Evolutionary conservation across 1,284 basidiomycete species (phyloP), one percentile per base, ranked within the genome.

Genomic region (Pseudozyma sp.): DNA sequence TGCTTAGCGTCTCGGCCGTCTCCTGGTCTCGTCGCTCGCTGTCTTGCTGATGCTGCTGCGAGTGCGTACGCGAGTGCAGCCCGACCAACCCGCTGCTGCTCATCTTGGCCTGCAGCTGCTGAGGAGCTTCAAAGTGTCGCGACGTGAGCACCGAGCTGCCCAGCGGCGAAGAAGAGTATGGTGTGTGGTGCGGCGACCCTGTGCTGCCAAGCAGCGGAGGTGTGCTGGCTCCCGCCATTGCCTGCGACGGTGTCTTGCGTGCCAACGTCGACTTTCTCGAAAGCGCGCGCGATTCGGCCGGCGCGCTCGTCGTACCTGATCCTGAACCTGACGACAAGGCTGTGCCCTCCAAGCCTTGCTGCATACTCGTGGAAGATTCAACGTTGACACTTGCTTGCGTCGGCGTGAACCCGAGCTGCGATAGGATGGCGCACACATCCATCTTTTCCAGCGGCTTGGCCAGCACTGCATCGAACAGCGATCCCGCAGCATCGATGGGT

Each of bases 391-490:
- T 51, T 30, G 45, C 63, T 53, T 70, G 72, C 33, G 59, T 66
- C 19, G 72, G 63, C 19, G 72, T 72, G 43, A 78, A 78, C 0
- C 78, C 78, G 35, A 81, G 63, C 62, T 68, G 54, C 8, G 68
- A 69, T 16, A 81, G 55, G 13, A 68, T 67, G 11, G 58, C 73
- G 48, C 69, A 69, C 16, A 81, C 78, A 48, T 81, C 78, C 7
- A 68, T 65, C 64, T 72, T 78, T 50, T 80, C 78, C 49, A 81
- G 50, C 13, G 79, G 79, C 50, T 81, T 81, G 42, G 79, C 71
- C 17, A 82, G 50, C 14, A 81, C 75, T 3, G 75, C 78, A 49
- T 83, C 79, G 58, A 83, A 83, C 47, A 94, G 31, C 91, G 78
- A 81, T 9, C 78, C 75, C 10, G 78, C 51, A 19, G 69, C 74